Conservation (phyloP, 78 protist species). For the Planoprotostelium fungivorum region DNA sequence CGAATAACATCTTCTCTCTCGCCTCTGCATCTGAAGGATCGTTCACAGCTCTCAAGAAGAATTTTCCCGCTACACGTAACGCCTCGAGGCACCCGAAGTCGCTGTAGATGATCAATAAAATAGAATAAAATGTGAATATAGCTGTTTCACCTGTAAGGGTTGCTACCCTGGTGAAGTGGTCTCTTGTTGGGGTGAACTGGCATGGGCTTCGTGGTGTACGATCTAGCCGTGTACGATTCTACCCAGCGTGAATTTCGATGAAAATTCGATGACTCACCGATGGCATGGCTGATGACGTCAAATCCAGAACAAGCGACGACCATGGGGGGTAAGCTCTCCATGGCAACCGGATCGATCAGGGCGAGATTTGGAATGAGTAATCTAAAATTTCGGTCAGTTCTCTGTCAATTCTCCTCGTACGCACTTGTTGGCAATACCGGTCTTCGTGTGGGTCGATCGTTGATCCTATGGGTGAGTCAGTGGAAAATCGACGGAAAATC, state of each 20-base stretch:
- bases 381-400: not conserved
- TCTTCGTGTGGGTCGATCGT: conserved; percentile 26
- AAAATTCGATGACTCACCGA: not conserved
- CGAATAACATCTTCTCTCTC: conserved; percentile 23
- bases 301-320: conserved; percentile 56
- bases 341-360: conserved; percentile 53
- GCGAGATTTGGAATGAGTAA: conserved; percentile 14
- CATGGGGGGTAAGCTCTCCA: conserved; percentile 20
- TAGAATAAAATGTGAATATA: no score
- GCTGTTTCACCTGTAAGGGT: no score
- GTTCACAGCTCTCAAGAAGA: conserved; percentile 21
- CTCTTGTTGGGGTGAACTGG: conserved; percentile 31
- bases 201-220: conserved; percentile 27
- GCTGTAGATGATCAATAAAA: no score
- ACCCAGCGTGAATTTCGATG: not conserved
- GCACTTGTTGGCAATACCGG: conserved; percentile 60
- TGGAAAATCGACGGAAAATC: no score
- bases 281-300: conserved; percentile 68
- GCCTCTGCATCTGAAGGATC: conserved; percentile 46
- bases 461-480: no score
- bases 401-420: not conserved
- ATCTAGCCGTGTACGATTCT: conserved; percentile 65
- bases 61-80: conserved; percentile 15
- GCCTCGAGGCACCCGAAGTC: conserved; percentile 38
- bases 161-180: conserved; percentile 70